A percentile compares a stretch with the other conserved stretches of the same genome.
phyloP scores from a whole-genome alignment of 345 rosid genomes.

The Pseudoturritis turrita region DNA sequence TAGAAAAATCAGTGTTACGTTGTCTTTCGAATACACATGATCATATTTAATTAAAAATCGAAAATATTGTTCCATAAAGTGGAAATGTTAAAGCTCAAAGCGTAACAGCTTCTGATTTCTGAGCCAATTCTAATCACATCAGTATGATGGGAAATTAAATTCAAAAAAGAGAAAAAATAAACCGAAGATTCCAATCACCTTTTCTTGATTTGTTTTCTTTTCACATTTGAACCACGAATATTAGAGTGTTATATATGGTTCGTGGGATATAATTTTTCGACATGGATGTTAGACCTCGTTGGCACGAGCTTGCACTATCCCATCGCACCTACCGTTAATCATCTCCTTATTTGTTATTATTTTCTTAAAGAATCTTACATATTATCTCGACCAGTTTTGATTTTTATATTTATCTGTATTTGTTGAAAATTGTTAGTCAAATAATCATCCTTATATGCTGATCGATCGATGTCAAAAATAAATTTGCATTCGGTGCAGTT shows the following conservation, averaged over 20 bases:
- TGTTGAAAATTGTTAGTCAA: not conserved
- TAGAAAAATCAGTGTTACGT: not conserved
- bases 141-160: not conserved
- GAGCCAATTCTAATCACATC: conserved; percentile 16
- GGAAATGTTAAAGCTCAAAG: conserved; percentile 9
- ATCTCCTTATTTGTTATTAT: not conserved
- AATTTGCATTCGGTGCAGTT: not conserved
- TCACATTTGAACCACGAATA: conserved; percentile 10
- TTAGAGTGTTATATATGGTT: not conserved
- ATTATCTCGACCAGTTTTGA: not conserved
- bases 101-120: not conserved
- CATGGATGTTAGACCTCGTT: conserved; percentile 23
- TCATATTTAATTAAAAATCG: not conserved
- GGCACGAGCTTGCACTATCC: conserved; percentile 23
- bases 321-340: conserved; percentile 26
- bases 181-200: not conserved
- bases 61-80: not conserved
- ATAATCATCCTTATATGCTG: not conserved
- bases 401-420: not conserved
- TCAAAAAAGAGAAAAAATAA: not conserved
- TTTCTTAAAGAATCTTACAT: not conserved
- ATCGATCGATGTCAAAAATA: not conserved
- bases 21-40: conserved; percentile 1
- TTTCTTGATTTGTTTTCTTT: conserved; percentile 18
- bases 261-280: conserved; percentile 1